These are phyloP conservation scores for Venturia nashicola DNA, from an alignment of 2,329 filamentous ascomycete genomes.

Conservation along the genomic window DNA sequence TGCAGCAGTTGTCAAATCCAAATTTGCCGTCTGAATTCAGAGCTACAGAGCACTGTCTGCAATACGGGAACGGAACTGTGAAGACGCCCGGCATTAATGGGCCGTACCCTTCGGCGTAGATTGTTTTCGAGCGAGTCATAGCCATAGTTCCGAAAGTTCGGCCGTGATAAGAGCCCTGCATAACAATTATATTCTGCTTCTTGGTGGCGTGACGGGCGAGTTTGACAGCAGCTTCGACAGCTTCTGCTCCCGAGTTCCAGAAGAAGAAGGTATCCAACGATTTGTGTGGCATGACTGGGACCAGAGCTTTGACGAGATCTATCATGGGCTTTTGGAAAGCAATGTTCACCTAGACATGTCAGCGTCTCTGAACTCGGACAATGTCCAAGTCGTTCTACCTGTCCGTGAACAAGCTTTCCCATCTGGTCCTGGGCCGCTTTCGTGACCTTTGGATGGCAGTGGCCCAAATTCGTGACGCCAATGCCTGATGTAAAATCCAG, in stretches of 20 bases:
- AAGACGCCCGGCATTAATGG: slow-evolving; percentile 28
- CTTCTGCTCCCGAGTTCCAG: slow-evolving; percentile 26
- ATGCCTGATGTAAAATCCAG: slow-evolving; percentile 25
- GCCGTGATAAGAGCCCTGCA: slow-evolving; percentile 26
- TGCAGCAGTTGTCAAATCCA: slow-evolving; percentile 26
- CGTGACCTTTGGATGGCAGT: slow-evolving; percentile 25
- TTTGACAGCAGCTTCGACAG: slow-evolving; percentile 25
- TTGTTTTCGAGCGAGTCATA: slow-evolving; percentile 24
- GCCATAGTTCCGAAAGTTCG: slow-evolving; percentile 25
- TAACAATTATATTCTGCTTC: slow-evolving; percentile 26
- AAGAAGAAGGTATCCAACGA: slow-evolving; percentile 28
- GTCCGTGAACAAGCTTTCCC: slow-evolving; percentile 26
- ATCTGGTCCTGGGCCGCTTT: slow-evolving; percentile 24
- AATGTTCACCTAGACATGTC: slow-evolving; percentile 20
- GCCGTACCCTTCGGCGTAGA: slow-evolving; percentile 22
- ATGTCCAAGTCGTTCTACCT: slow-evolving; percentile 11
- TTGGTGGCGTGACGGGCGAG: slow-evolving; percentile 24
- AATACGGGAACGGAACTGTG: slow-evolving; percentile 26
- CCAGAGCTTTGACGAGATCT: slow-evolving; percentile 21
- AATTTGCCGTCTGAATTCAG: slow-evolving; percentile 18
- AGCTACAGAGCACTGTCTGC: slow-evolving; percentile 24
- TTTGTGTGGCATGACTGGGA: slow-evolving; percentile 24
- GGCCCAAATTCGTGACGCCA: slow-evolving; percentile 23
- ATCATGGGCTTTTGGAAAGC: slow-evolving; percentile 28
- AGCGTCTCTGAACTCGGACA: not conserved